phyloP scores from a whole-genome alignment of 495 filamentous ascomycete species.

The Lasiosphaeriaceae sp. region DNA sequence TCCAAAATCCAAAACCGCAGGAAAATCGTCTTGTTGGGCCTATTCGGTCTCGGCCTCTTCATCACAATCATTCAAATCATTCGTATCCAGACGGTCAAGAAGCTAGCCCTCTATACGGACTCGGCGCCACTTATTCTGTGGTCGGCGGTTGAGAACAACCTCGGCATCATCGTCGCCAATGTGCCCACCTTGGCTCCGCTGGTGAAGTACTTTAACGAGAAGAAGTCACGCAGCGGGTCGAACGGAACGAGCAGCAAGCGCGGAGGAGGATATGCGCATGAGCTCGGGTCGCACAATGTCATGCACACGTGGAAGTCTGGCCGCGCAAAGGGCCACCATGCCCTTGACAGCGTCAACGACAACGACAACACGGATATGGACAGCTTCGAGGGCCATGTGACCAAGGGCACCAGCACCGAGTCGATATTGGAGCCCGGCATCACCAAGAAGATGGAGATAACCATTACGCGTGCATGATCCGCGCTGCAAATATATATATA shows the following conservation, averaged over 20 bases:
- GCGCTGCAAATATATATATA: not conserved
- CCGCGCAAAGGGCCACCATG: slow-evolving; percentile 10
- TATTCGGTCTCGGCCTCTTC: slow-evolving; percentile 52
- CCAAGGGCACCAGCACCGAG: slow-evolving; percentile 21
- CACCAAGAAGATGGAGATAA: slow-evolving; percentile 23
- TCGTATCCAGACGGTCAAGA: slow-evolving; percentile 48
- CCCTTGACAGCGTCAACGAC: slow-evolving; percentile 19
- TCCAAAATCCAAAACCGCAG: slow-evolving; percentile 36
- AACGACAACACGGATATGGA: slow-evolving; percentile 15
- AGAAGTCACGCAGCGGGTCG: slow-evolving; percentile 7
- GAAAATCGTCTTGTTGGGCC: slow-evolving; percentile 39
- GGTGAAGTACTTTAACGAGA: slow-evolving; percentile 38
- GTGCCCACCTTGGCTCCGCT: slow-evolving; percentile 50
- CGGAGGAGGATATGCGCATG: slow-evolving; percentile 44
- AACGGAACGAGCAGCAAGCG: slow-evolving; percentile 4
- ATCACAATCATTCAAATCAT: slow-evolving; percentile 52
- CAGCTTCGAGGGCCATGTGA: slow-evolving; percentile 16
- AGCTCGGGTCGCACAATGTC: slow-evolving; percentile 17
- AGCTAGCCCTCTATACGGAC: slow-evolving; percentile 41
- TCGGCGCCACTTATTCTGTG: slow-evolving; percentile 46
- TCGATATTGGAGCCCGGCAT: slow-evolving; percentile 20
- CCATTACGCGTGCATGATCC: slow-evolving; percentile 10
- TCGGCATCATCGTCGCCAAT: slow-evolving; percentile 49
- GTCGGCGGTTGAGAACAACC: slow-evolving; percentile 48
- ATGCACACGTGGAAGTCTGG: slow-evolving; percentile 19